Evolutionary conservation across 2,329 filamentous ascomycete genomes (phyloP).

Genomic region (Beauveria sp.): DNA sequence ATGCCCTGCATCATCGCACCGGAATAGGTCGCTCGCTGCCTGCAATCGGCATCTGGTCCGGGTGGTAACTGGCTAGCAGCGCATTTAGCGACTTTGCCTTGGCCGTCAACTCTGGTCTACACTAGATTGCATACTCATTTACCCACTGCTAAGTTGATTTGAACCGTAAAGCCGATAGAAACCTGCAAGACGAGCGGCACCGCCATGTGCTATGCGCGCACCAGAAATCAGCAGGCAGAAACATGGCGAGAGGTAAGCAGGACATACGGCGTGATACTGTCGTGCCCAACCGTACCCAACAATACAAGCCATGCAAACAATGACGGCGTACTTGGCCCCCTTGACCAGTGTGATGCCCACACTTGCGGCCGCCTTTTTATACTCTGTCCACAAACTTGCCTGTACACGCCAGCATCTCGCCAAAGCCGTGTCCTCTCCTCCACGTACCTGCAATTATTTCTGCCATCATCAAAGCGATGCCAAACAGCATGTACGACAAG

Average conservation of each 20-base stretch:
- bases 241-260: background rate
- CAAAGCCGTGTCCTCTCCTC: background rate
- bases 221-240: background rate
- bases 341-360: background rate
- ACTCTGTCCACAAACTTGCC: background rate
- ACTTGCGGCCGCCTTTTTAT: background rate
- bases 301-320: background rate
- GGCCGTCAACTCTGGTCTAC: background rate
- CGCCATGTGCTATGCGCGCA: background rate
- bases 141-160: background rate
- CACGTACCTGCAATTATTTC: background rate
- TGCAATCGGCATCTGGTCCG: background rate
- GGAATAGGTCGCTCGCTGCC: constrained; percentile 3
- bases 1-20: constrained; percentile 2
- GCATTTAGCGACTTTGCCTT: background rate
- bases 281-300: background rate
- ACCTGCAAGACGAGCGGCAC: background rate
- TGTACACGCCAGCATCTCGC: background rate
- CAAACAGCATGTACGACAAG: background rate
- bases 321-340: background rate
- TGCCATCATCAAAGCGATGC: background rate
- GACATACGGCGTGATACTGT: background rate
- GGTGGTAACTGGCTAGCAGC: background rate
- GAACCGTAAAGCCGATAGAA: constrained; percentile 1
- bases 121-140: background rate